These are phyloP conservation scores for Amphicarpaea edgeworthii DNA, from an alignment of 306 rosid species.

Conservation along the genomic window DNA sequence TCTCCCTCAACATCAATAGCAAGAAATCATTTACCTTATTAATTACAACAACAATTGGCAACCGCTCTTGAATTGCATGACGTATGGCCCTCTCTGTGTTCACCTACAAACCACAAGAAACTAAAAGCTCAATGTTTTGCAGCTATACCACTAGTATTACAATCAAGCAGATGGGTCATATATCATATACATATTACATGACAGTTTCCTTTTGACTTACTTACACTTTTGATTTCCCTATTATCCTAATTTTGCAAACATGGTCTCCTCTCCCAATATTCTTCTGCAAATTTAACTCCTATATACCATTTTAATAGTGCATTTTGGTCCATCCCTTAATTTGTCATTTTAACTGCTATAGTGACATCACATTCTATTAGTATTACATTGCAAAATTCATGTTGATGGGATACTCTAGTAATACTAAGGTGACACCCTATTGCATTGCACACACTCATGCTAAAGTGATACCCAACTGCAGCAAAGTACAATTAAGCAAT, in stretches of 20 bases:
- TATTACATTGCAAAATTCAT: too few relatives aligned
- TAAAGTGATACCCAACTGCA: too few relatives aligned
- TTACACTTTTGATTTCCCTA: neutral
- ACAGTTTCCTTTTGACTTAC: neutral
- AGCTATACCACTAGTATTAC: constrained; percentile 11
- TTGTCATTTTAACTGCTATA: too few relatives aligned
- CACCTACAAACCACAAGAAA: constrained; percentile 61
- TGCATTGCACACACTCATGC: neutral
- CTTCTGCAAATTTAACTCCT: too few relatives aligned
- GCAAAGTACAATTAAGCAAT: too few relatives aligned
- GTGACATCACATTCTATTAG: too few relatives aligned
- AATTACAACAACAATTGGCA: constrained; percentile 91
- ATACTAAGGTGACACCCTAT: neutral
- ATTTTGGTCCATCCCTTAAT: neutral
- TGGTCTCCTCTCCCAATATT: neutral
- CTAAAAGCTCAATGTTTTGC: constrained; percentile 31
- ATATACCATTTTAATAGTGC: too few relatives aligned
- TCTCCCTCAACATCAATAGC: neutral
- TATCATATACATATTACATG: neutral
- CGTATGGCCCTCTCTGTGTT: constrained; percentile 98
- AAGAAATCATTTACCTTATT: constrained; percentile 69
- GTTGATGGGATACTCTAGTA: too few relatives aligned
- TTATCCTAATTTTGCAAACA: neutral
- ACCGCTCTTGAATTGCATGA: constrained; percentile 91
- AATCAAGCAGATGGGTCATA: neutral